Base-by-base conservation (phyloP, 2,329 filamentous ascomycete species). In the Ophiosphaerella herpotricha region DNA sequence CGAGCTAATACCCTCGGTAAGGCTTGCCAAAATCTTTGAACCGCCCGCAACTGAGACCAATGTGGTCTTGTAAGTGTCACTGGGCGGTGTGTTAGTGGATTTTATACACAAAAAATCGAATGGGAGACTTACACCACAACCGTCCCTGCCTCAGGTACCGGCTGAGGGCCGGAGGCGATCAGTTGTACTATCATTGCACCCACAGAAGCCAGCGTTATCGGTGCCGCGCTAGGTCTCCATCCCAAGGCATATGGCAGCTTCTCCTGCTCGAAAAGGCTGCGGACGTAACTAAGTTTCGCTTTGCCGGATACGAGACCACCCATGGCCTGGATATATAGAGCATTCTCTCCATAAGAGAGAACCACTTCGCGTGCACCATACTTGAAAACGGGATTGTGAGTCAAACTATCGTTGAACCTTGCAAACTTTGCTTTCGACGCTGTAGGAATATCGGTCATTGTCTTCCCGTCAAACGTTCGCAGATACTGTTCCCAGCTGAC, bases 271-370 rank as follows among this genome's bases (percentile, higher is more conserved):
- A 62, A 60, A 5, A 62, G 14, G 6, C 26, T 53, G 12, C 38
- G 37, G 9, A 60, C 57, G 11, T 54, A 60, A 7, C 48, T 43
- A 1, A 62, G 16, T n/a, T 52, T 49, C 12, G 54, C 57, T 4
- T 38, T 43, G 0, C 57, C 58, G 2, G 41, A 42, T 0, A 56
- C 37, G 0, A 49, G 43, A 14, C 57, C 57, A 4, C 31, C n/a
- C 54, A 62, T 53, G 1, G 50, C 21, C 9, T 52, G 47, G 2
- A 62, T 32, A 21, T 55, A 56, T 2, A 62, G 1, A 0, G 59
- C 52, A 14, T 62, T 62, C 18, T 62, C 59, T 1, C 57, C 59
- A 39, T 57, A 58, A 33, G 50, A 54, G 2, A 62, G 24, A 2
- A 60, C 33, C 1, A 50, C 48, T 5, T 62, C 59, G 0, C 57